Evolutionary conservation across 2,329 filamentous ascomycete species (phyloP), one percentile per base, ranked within the genome.

Genomic region (Catunica adiposa): DNA sequence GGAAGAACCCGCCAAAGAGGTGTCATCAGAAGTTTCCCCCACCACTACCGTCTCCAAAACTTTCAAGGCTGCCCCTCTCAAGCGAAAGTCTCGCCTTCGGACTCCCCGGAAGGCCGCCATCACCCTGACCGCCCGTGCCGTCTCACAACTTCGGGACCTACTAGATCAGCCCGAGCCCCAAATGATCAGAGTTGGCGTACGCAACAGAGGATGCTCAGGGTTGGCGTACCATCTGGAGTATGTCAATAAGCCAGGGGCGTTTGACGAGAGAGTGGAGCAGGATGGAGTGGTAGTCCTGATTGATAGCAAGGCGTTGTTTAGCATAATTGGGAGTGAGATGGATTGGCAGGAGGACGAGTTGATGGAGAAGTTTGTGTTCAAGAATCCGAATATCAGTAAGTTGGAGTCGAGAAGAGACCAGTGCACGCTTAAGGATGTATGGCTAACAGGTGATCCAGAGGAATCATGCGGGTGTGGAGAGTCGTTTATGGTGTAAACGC

Each of bases 271-370:
- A 53, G 88, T 98, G 1, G 89, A 94, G 66, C 92, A 98, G 67
- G 92, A 97, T 64, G 92, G 90, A 0, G 90, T 98, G 57, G 90
- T 86, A 70, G 90, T 98, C 34, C 68, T 97, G 66, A 92, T 98
- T 57, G 92, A 98, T 68, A 94, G 87, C 75, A 97, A 96, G 73
- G 92, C 92, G 44, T 72, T 98, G 52, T 89, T 98, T 67, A 97
- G 90, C 69, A 97, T 98, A 55, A 96, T 98, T 63, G 92, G 92
- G 3, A 95, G 86, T 65, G 90, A 97, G 71, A 98, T 98, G 92
- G 92, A 98, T 66, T 98, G 90, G 89, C 77, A 90, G 9, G 89
- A 97, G 70, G 92, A 97, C 64, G 95, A 94, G 72, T 71, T 98
- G 61, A 94, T 84, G 67, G 79, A 89, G 69, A 77, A 86, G 61